phyloP scores from a whole-genome alignment of 768 basidiomycete species.

The Rhodotorula babjevae region DNA sequence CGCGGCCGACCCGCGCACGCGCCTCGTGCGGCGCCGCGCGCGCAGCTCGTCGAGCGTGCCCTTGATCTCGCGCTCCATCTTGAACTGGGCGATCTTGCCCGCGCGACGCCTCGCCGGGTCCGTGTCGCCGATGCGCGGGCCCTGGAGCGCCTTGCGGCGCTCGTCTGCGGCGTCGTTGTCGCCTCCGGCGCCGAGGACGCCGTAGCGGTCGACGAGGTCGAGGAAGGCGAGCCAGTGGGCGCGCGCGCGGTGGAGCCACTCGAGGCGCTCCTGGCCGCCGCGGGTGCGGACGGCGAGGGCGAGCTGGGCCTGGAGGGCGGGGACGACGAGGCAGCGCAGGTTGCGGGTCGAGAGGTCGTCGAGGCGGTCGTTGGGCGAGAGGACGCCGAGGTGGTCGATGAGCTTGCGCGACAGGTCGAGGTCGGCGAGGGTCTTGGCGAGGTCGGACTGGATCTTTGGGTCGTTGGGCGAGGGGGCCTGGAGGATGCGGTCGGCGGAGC shows the following conservation, averaged over 20 bases:
- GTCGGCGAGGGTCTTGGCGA: conserved; percentile 58
- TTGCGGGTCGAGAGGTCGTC: conserved; percentile 76
- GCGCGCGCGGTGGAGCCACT: conserved; percentile 53
- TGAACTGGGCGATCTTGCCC: conserved; percentile 83
- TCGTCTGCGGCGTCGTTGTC: conserved; percentile 52
- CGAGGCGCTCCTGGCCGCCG: conserved; percentile 59
- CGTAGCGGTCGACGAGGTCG: conserved; percentile 55
- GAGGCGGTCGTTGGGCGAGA: conserved; percentile 75
- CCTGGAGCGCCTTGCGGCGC: conserved; percentile 51
- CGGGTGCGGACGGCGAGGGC: conserved; percentile 58
- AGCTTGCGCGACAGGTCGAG: conserved; percentile 56
- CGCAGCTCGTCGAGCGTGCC: conserved; percentile 56
- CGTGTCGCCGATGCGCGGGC: conserved; percentile 41
- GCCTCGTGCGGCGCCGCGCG: not conserved
- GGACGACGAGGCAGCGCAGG: conserved; percentile 68
- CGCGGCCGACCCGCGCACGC: not conserved
- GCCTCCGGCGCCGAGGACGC: conserved; percentile 51
- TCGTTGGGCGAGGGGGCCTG: conserved; percentile 25
- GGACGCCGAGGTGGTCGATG: conserved; percentile 62
- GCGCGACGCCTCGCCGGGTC: conserved; percentile 73
- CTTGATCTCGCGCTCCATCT: conserved; percentile 63
- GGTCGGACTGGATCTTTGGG: conserved; percentile 48
- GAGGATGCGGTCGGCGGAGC: not conserved
- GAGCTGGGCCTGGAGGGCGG: conserved; percentile 64
- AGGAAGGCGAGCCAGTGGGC: conserved; percentile 38